Evolutionary conservation across 345 rosid genomes (phyloP).

Genomic region (Dimocarpus longan): DNA sequence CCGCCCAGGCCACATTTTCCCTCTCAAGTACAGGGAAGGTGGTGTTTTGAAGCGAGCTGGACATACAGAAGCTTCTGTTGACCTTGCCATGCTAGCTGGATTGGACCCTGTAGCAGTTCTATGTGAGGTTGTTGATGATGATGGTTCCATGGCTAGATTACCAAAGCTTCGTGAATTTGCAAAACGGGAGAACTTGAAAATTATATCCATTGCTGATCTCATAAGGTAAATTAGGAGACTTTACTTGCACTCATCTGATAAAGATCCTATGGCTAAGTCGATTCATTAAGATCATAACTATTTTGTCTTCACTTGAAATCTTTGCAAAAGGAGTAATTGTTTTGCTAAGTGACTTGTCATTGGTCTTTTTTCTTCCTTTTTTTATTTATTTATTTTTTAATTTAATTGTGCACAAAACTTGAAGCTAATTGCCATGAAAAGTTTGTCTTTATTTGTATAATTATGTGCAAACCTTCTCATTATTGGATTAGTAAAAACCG

Average conservation of each 20-base stretch:
- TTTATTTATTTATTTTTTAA: too few relatives aligned
- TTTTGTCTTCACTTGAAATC: background rate
- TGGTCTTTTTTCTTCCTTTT: too few relatives aligned
- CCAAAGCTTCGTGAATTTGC: slow-evolving; percentile 79
- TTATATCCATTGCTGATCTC: slow-evolving; percentile 76
- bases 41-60: slow-evolving; percentile 95
- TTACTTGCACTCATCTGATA: background rate
- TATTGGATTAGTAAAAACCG: background rate
- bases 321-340: background rate
- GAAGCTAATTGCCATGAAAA: background rate
- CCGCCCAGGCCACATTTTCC: slow-evolving; percentile 89
- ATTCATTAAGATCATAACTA: background rate
- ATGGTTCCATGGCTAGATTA: slow-evolving; percentile 90
- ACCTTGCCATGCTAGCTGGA: slow-evolving; percentile 84
- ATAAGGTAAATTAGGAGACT: slow-evolving; percentile 51
- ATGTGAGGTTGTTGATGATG: slow-evolving; percentile 86
- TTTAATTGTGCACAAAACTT: background rate
- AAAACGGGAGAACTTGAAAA: slow-evolving; percentile 56
- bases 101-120: slow-evolving; percentile 74
- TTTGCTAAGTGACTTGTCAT: background rate
- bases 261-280: background rate
- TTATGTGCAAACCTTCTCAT: background rate
- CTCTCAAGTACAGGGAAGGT: slow-evolving; percentile 79
- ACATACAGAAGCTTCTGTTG: slow-evolving; percentile 93
- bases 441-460: background rate